Base-by-base conservation (phyloP, 345 rosid genomes). In the Citropsis articulata region DNA sequence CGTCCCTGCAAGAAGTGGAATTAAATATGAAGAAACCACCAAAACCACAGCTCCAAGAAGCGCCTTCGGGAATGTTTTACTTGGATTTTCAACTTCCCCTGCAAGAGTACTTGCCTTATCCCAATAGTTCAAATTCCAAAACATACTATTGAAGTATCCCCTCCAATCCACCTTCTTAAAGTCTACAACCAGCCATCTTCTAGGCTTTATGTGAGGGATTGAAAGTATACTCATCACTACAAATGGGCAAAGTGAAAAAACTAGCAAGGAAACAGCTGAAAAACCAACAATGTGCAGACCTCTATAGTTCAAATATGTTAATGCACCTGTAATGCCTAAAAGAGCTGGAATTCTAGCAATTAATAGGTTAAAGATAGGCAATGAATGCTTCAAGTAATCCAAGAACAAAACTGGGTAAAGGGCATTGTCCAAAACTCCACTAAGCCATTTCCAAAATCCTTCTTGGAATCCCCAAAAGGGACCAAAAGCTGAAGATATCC, bases 91-190 rank as follows among this genome's bases (percentile, higher is more conserved):
- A 2, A 95, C 94, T 90, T 95, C 97, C 72, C 98, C 98, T 0
- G 93, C 95, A 66, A 95, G 92, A 14, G 98, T 93, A 85, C 98
- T 95, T 16, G 96, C 98, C 86, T 92, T 92, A 16, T 95, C 99
- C 99, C 99, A 95, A 69, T 92, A 95, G 72, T 95, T 95, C 75
- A 93, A 81, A 84, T 95, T 95, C 99, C 99, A 95, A 83, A 95
- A 93, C 98, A 95, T 87, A 75, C 91, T 85, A 79, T 95, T 95
- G 81, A 95, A 93, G 82, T 89, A 92, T 2, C 91, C 92, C 81
- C 97, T 93, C 99, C 98, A 95, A 60, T 95, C 84, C 66, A 93
- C 91, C 81, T 81, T 87, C 77, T 73, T 78, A 69, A 82, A 84
- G 83, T 93, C 93, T 9, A 95, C 88, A 63, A 81, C 86, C 65